Conservation (phyloP, 768 basidiomycete genomes). For the Mycena polygramma region DNA sequence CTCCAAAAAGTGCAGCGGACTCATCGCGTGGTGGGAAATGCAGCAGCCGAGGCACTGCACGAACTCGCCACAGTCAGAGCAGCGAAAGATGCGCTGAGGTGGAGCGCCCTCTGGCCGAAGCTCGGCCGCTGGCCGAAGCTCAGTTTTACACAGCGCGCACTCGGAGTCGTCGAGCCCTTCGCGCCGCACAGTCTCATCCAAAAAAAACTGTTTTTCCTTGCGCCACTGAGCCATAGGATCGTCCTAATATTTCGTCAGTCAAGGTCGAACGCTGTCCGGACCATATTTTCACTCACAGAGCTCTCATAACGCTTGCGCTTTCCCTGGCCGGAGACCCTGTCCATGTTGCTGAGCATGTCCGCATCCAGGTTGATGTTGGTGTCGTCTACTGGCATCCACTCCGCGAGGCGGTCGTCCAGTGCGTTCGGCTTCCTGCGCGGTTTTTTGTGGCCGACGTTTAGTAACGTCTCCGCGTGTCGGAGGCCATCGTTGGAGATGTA, state of each 20-base stretch:
- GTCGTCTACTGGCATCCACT: slow-evolving; percentile 6
- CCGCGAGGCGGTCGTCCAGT: not conserved
- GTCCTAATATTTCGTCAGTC: not conserved
- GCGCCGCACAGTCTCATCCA: slow-evolving; percentile 15
- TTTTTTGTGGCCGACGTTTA: not conserved
- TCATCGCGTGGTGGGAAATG: not conserved
- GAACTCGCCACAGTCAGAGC: slow-evolving; percentile 15
- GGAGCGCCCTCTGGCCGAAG: not conserved
- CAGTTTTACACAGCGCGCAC: slow-evolving; percentile 1
- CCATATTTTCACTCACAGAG: not conserved
- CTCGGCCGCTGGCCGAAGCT: too few relatives aligned
- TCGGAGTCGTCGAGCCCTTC: slow-evolving; percentile 7
- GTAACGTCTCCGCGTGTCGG: not conserved
- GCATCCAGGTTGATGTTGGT: not conserved
- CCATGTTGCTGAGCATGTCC: not conserved
- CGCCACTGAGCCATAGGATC: slow-evolving; percentile 24
- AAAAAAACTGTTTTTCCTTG: not conserved
- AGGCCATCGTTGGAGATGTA: slow-evolving; percentile 10
- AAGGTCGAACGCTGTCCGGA: too few relatives aligned
- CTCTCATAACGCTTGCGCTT: slow-evolving; percentile 12
- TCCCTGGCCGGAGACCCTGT: not conserved
- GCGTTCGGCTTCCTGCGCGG: not conserved
- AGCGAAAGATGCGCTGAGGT: slow-evolving; percentile 11
- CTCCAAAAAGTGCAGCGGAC: not conserved
- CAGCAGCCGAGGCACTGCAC: slow-evolving; percentile 13